These are phyloP conservation scores for Scheffersomyces titani DNA, from an alignment of 1,139 yeast genomes.

Conservation along the genomic window DNA sequence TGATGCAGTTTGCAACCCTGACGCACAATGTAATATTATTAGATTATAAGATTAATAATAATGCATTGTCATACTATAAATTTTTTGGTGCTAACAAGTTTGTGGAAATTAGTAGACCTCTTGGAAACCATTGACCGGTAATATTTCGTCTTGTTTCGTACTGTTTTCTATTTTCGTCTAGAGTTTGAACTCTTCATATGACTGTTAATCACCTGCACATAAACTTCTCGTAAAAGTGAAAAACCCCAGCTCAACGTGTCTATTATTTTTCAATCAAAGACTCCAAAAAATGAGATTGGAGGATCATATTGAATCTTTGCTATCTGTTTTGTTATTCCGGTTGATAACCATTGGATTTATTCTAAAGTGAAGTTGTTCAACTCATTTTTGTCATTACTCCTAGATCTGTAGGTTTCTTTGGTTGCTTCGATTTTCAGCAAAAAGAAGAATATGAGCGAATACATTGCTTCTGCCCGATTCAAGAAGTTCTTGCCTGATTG, in stretches of 20 bases:
- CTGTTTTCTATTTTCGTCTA: too few species aligned
- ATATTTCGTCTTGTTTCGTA: too few species aligned
- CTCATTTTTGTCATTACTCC: not conserved
- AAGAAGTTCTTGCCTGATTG: constrained; percentile 17
- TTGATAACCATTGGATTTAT: not conserved
- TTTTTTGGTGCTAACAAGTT: too few species aligned
- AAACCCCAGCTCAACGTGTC: not conserved
- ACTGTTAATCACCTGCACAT: not conserved
- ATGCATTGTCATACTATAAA: too few species aligned
- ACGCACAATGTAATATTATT: too few species aligned
- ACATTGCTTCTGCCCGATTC: constrained; percentile 12
- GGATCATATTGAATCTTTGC: not conserved
- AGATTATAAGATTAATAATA: too few species aligned
- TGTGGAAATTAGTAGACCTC: too few species aligned
- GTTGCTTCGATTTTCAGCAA: not conserved
- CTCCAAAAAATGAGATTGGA: not conserved
- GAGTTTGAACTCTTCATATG: not conserved
- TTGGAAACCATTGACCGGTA: too few species aligned
- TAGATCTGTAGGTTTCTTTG: not conserved
- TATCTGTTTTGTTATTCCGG: not conserved
- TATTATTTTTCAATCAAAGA: not conserved
- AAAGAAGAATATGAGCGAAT: constrained; percentile 2
- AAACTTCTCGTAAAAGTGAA: not conserved
- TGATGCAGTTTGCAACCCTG: not conserved
- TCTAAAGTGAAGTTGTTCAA: not conserved